Percentiles rank a stretch among this genome's conserved stretches.
Evolutionary conservation across 2,329 filamentous ascomycete species (phyloP).

Genomic region (Geosmithia putterillii): DNA sequence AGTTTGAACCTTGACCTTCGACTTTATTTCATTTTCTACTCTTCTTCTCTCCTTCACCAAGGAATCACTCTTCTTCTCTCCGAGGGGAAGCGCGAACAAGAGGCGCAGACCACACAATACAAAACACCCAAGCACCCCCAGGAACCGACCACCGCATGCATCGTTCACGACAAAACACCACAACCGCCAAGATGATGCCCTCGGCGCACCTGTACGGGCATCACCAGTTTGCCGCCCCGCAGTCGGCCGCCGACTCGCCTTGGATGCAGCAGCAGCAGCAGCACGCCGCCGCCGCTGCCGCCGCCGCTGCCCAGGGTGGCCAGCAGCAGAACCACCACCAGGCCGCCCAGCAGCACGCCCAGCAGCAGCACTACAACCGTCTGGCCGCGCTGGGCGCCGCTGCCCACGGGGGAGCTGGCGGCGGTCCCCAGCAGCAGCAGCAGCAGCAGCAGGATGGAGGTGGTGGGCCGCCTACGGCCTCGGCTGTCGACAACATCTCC

Average conservation of each 20-base stretch:
- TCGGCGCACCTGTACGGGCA: constrained; percentile 55
- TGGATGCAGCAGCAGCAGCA: constrained; percentile 57
- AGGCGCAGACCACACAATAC: too few relatives aligned
- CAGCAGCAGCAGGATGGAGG: background rate
- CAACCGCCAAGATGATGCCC: constrained; percentile 41
- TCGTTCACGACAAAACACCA: constrained; percentile 2
- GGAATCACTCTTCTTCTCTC: too few relatives aligned
- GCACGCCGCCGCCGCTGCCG: constrained; percentile 42
- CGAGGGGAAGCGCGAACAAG: too few relatives aligned
- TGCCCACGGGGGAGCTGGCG: constrained; percentile 25
- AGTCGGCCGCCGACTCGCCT: constrained; percentile 37
- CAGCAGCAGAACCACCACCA: constrained; percentile 44
- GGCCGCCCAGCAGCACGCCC: constrained; percentile 28
- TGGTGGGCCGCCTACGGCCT: constrained; percentile 24
- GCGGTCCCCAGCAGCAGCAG: background rate
- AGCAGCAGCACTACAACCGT: constrained; percentile 59
- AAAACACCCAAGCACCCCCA: background rate
- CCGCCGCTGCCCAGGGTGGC: constrained; percentile 23
- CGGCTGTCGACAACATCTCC: constrained; percentile 54
- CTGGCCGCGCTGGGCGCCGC: constrained; percentile 22
- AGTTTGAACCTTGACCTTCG: too few relatives aligned
- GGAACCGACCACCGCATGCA: constrained; percentile 3
- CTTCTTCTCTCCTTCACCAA: too few relatives aligned
- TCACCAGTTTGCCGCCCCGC: constrained; percentile 48
- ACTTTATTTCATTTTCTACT: too few relatives aligned